phyloP scores from a whole-genome alignment of 2,329 filamentous ascomycete genomes.

The Pseudogymnoascus sp. region DNA sequence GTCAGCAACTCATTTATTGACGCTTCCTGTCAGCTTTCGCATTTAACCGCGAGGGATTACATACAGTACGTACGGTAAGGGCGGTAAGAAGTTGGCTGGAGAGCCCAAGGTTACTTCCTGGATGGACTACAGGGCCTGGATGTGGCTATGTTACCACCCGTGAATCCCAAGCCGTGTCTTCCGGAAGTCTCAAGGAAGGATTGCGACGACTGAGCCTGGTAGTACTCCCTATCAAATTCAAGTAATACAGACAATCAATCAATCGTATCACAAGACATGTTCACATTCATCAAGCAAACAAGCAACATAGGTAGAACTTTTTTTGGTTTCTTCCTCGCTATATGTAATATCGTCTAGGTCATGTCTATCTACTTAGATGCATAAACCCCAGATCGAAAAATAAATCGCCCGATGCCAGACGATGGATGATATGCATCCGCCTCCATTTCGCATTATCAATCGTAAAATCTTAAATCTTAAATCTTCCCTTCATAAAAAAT shows the following conservation, averaged over 20 bases:
- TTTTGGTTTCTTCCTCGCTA: constrained; percentile 1
- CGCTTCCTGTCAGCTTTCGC: background rate
- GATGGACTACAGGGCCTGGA: background rate
- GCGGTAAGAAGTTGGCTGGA: background rate
- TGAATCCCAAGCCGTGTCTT: background rate
- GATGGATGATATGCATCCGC: background rate
- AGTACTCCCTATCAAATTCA: background rate
- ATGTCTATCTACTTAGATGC: constrained; percentile 3
- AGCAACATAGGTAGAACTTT: background rate
- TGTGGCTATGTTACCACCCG: background rate
- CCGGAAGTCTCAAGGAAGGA: background rate
- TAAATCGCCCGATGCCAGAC: background rate
- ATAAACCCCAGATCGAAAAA: background rate
- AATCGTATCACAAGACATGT: background rate
- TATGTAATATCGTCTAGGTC: constrained; percentile 1
- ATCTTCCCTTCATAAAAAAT: constrained; percentile 7
- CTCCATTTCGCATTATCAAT: constrained; percentile 3
- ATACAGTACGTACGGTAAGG: background rate
- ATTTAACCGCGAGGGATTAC: background rate
- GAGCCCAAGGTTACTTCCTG: background rate
- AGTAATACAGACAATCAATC: background rate
- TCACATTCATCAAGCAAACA: background rate
- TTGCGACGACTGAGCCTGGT: background rate
- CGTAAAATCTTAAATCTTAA: constrained; percentile 7
- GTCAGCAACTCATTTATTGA: background rate